Conservation (phyloP, 352 stramenopile species). For the Phytophthora nicotianae region DNA sequence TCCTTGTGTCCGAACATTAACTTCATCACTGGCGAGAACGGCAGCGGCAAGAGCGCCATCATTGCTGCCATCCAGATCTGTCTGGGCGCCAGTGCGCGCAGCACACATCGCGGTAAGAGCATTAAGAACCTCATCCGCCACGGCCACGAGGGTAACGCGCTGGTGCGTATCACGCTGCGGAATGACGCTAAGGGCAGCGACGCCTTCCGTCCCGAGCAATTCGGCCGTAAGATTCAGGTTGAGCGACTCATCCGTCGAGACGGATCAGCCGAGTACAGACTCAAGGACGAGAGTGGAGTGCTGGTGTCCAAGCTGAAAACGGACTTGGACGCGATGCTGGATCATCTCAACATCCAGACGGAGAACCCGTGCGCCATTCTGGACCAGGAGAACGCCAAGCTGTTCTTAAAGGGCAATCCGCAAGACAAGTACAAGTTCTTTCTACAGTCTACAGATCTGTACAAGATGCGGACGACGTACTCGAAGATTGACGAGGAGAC, state of each 20-base stretch:
- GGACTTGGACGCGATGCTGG: constrained; percentile 94
- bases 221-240: constrained; percentile 94
- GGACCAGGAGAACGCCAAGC: constrained; percentile 98
- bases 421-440: constrained; percentile 98
- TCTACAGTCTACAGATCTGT: constrained; percentile 92
- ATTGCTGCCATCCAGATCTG: constrained; percentile 98
- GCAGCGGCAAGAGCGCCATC: constrained; percentile 97
- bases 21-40: constrained; percentile 93
- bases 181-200: constrained; percentile 91
- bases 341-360: constrained; percentile 95
- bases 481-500: constrained; percentile 87
- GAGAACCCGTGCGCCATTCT: constrained; percentile 98
- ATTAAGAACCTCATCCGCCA: constrained; percentile 96
- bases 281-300: constrained; percentile 63
- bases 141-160: constrained; percentile 81
- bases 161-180: constrained; percentile 93
- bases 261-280: constrained; percentile 75
- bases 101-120: constrained; percentile 94
- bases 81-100: constrained; percentile 91
- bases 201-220: constrained; percentile 90
- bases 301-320: constrained; percentile 89
- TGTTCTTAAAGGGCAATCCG: constrained; percentile 92
- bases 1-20: constrained; percentile 84
- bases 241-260: constrained; percentile 91
- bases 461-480: constrained; percentile 80